Base-by-base conservation (phyloP, 2,329 filamentous ascomycete genomes). In the Aspergillus caelatus region DNA sequence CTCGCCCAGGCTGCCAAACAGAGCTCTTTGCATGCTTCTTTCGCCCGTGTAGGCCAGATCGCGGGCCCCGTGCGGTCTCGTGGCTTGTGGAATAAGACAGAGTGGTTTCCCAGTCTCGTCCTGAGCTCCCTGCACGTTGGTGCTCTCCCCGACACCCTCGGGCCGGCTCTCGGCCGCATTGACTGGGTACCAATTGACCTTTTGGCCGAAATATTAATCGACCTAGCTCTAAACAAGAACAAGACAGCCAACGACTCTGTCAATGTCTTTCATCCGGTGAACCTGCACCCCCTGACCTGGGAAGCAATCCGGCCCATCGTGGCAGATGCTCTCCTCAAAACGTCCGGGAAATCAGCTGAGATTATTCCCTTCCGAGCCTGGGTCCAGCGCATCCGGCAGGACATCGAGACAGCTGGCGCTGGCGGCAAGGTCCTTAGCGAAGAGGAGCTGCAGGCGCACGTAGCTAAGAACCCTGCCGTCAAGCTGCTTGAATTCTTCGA, bases 141-240 rank as follows among this genome's bases (percentile, higher is more conserved):
- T 0, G 70, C 69, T 4, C 50, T 84, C 0, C 82, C 82, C 0
- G 68, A 73, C 3, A 65, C 71, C 7, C 66, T 84, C 4, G 78
- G 78, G 1, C 41, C 69, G 1, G 67, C 64, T 8, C 68, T 79
- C 21, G 68, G 70, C 5, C 64, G 64, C 1, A 70, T 83, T 2
- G 79, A 82, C 58, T 84, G 81, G 81, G 64, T 84, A 2, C 82
- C 82, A 0, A 75, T 81, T 12, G 81, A 84, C 56, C 36, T 76
- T 0, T 71, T 81, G 5, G 77, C 78, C 2, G 69, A 75, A 2
- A 74, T 79, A 3, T 62, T 82, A 0, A 67, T 46, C 0, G 59
- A 62, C 2, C 30, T 62, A 5, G 59, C 58, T 7, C 43, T 61
- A 8, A 16, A 21, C 3, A 16, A 34, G 3, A 16, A 46, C 14